A percentile compares a stretch with the other conserved stretches of the same genome.
Conservation (phyloP, 1,139 yeast species). For the Protomyces pachydermus region DNA sequence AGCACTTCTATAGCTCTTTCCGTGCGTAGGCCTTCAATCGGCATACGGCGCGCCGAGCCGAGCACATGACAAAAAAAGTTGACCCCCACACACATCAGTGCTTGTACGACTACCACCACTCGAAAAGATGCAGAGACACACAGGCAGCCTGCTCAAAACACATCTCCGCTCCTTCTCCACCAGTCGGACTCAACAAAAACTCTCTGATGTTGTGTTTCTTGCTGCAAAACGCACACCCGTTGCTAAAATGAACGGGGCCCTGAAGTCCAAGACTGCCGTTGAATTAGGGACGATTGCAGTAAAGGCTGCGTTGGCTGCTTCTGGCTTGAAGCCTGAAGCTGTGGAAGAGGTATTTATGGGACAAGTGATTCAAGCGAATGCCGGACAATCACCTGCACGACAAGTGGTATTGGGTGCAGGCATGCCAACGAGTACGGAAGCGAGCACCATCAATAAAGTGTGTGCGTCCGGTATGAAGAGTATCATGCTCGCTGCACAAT, state of each 20-base stretch:
- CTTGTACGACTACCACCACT: too few species aligned
- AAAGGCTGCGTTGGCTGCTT: constrained; percentile 40
- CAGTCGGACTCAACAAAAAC: background rate
- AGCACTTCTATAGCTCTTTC: background rate
- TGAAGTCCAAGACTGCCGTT: constrained; percentile 66
- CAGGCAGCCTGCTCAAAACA: background rate
- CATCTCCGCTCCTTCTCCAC: background rate
- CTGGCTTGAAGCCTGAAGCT: constrained; percentile 54
- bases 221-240: constrained; percentile 91
- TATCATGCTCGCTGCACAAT: constrained; percentile 81
- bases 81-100: too few species aligned
- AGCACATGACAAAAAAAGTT: too few species aligned
- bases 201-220: constrained; percentile 67
- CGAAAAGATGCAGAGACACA: background rate
- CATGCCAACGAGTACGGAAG: constrained; percentile 66
- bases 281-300: constrained; percentile 93
- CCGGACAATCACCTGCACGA: constrained; percentile 97
- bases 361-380: constrained; percentile 84
- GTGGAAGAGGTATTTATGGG: constrained; percentile 93
- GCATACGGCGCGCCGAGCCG: too few species aligned
- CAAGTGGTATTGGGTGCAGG: constrained; percentile 94
- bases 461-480: constrained; percentile 97
- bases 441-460: constrained; percentile 90
- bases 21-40: too few species aligned
- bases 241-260: constrained; percentile 83